A percentile compares a stretch with the other conserved stretches of the same genome.
These are phyloP conservation scores for Papilionanthe hybrid DNA, from an alignment of 116 monocot genomes.

Conservation along the genomic window DNA sequence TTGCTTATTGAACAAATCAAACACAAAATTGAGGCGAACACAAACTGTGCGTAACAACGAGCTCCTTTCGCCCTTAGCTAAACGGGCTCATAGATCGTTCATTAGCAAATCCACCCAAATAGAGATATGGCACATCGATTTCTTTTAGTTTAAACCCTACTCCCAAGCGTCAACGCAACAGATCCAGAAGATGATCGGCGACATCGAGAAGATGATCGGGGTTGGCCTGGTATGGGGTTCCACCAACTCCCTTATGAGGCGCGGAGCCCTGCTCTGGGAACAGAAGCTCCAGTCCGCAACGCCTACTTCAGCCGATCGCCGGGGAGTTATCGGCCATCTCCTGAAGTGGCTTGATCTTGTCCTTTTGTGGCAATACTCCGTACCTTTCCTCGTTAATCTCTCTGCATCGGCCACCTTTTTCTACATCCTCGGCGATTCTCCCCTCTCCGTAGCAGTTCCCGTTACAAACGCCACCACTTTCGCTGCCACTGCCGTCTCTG, in stretches of 20 bases:
- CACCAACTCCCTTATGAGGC: conserved; percentile 88
- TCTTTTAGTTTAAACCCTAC: too few species aligned
- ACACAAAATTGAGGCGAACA: too few species aligned
- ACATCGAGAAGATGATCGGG: conserved; percentile 73
- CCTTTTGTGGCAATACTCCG: conserved; percentile 72
- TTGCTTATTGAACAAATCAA: too few species aligned
- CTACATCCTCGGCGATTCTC: conserved; percentile 61
- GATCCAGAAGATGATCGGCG: conserved; percentile 31
- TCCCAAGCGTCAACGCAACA: too few species aligned
- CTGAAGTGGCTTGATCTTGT: conserved; percentile 60
- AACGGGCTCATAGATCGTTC: too few species aligned
- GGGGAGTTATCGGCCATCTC: conserved; percentile 11
- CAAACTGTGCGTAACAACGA: too few species aligned
- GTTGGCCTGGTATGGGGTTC: conserved; percentile 88
- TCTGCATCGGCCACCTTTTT: conserved; percentile 88
- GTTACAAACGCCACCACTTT: conserved; percentile 93
- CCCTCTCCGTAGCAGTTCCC: conserved; percentile 83
- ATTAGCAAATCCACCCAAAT: too few species aligned
- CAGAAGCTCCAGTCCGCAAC: conserved; percentile 21
- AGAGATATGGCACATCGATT: too few species aligned
- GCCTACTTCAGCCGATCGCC: neutral
- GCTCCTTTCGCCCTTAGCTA: too few species aligned
- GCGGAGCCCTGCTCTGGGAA: conserved; percentile 69
- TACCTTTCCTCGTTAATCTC: conserved; percentile 75
- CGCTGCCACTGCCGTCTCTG: conserved; percentile 71